Evolutionary conservation across 176 grass and related monocot genomes (phyloP).

Genomic region (Ensete glaucum): DNA sequence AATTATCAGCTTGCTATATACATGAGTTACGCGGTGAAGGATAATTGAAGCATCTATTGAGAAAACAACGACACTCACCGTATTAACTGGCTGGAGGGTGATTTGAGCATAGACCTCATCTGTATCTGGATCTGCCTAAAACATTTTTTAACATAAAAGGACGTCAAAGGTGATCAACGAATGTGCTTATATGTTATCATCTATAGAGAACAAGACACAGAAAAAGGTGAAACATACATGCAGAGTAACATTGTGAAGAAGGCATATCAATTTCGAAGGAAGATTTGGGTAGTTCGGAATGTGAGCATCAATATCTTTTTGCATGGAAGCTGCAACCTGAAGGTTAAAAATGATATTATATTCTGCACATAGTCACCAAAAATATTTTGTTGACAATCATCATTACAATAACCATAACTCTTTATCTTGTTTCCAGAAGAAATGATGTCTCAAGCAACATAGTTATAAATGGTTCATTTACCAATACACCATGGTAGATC

Average conservation of each 20-base stretch:
- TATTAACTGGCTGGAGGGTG: conserved; percentile 67
- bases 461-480: too few relatives aligned
- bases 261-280: conserved; percentile 59
- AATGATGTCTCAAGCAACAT: too few relatives aligned
- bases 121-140: conserved; percentile 62
- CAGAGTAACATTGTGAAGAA: conserved; percentile 55
- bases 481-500: too few relatives aligned
- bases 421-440: too few relatives aligned
- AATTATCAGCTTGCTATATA: not conserved
- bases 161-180: not conserved
- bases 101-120: conserved; percentile 82
- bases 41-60: not conserved
- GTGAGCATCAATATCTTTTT: conserved; percentile 46
- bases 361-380: not conserved
- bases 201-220: not conserved
- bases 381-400: not conserved
- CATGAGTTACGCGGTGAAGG: not conserved
- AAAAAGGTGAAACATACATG: conserved; percentile 35
- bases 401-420: not conserved
- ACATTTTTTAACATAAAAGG: conserved; percentile 17
- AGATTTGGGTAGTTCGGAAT: conserved; percentile 80
- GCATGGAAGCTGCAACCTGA: conserved; percentile 78
- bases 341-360: conserved; percentile 17
- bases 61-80: conserved; percentile 28
- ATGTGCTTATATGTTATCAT: not conserved